Evolutionary conservation across 352 stramenopile species (phyloP), one percentile per base, ranked within the genome.

Genomic region (Phytopythium vexans): DNA sequence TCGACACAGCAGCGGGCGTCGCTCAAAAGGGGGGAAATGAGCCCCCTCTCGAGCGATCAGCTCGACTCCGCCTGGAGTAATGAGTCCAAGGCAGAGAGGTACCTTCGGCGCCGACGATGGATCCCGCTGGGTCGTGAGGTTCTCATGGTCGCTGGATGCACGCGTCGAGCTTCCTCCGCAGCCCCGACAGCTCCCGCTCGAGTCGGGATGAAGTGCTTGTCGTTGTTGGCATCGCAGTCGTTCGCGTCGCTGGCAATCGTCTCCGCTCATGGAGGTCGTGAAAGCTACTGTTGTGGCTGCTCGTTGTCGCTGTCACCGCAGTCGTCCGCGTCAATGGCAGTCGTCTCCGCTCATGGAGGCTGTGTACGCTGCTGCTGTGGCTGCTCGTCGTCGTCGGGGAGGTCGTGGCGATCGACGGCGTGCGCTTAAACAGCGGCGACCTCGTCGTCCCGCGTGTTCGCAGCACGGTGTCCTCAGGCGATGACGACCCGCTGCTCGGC

Each of bases 91-190:
- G n/a, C n/a, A n/a, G n/a, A n/a, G n/a, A n/a, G n/a, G n/a, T n/a
- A n/a, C n/a, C n/a, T n/a, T n/a, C n/a, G n/a, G n/a, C n/a, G n/a
- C n/a, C n/a, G n/a, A n/a, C n/a, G n/a, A n/a, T n/a, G n/a, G n/a
- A n/a, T n/a, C n/a, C n/a, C n/a, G n/a, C n/a, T n/a, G n/a, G n/a
- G n/a, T n/a, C n/a, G n/a, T n/a, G n/a, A n/a, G n/a, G n/a, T n/a
- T n/a, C n/a, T n/a, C n/a, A n/a, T n/a, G n/a, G n/a, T n/a, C n/a
- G n/a, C 60, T 44, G 59, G 34, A 87, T 78, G 47, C 77, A 88
- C 7, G 77, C 79, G 38, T 86, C 74, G 38, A 88, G 62, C 42
- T 87, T 88, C 14, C 62, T 58, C 56, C 79, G 75, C 37, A 90
- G 48, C 3, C 60, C 64, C 27, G 46, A 74, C 9, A 90, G 64